These are phyloP conservation scores for Aspergillus alliaceus DNA, from an alignment of 2,329 filamentous ascomycete genomes.

Conservation along the genomic window DNA sequence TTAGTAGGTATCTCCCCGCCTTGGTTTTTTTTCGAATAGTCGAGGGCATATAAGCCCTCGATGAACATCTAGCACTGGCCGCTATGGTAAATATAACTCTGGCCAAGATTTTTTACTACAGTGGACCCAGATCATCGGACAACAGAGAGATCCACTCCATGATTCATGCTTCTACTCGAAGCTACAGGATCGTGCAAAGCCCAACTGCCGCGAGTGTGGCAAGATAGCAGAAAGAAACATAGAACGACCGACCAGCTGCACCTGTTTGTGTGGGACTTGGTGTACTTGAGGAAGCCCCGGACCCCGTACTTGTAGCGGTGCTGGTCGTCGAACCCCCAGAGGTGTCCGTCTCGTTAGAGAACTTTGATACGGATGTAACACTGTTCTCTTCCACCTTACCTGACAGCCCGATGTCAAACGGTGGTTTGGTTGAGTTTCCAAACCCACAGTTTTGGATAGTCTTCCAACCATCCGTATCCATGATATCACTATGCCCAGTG, in stretches of 20 bases:
- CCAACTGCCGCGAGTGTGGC: neutral
- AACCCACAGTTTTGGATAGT: neutral
- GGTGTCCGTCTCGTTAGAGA: neutral
- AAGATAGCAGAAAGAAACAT: neutral
- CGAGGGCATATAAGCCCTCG: too few species aligned
- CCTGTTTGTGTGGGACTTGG: neutral
- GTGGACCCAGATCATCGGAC: too few species aligned
- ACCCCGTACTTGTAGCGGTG: neutral
- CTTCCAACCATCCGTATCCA: neutral
- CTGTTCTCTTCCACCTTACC: neutral
- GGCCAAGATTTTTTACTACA: too few species aligned
- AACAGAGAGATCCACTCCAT: too few species aligned
- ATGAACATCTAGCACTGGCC: too few species aligned
- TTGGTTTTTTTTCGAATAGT: too few species aligned
- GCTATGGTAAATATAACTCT: too few species aligned
- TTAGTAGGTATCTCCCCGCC: too few species aligned
- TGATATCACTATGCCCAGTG: neutral
- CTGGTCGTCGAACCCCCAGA: neutral
- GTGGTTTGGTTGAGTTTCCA: neutral
- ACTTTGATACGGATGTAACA: neutral
- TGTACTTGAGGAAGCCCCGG: neutral
- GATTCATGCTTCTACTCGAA: too few species aligned
- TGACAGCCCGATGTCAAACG: neutral
- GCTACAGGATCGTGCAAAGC: neutral
- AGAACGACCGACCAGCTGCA: neutral